Evolutionary conservation across 2,329 filamentous ascomycete species (phyloP).

Genomic region (Verticillium albo-atrum): DNA sequence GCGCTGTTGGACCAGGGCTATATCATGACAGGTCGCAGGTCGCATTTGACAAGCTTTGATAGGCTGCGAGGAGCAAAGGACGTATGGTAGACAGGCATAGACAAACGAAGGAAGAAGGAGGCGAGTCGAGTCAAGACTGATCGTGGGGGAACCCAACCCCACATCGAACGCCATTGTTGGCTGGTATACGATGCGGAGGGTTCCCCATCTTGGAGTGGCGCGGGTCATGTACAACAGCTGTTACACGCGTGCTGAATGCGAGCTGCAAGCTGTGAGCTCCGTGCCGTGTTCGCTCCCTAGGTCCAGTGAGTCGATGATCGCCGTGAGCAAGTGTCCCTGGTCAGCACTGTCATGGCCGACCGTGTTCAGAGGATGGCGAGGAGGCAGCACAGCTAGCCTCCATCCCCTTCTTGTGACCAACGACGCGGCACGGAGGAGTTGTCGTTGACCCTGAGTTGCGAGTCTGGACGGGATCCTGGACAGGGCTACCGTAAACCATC

Average conservation of each 20-base stretch:
- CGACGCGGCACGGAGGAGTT: background rate
- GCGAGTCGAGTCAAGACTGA: background rate
- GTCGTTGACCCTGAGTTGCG: background rate
- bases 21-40: background rate
- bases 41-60: background rate
- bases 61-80: background rate
- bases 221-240: background rate
- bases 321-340: background rate
- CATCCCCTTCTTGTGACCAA: background rate
- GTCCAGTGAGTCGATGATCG: background rate
- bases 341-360: background rate
- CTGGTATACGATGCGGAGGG: slow-evolving; percentile 7
- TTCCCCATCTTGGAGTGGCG: slow-evolving; percentile 12
- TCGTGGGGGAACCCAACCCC: background rate
- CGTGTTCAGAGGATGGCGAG: too few species aligned
- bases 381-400: background rate
- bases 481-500: slow-evolving; percentile 30
- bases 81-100: background rate
- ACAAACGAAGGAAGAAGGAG: background rate
- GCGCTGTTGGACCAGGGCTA: background rate
- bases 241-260: background rate
- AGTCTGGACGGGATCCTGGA: background rate
- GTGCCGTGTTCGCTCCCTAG: too few species aligned
- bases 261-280: background rate
- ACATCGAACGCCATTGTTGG: slow-evolving; percentile 8